Base-by-base conservation (phyloP, 345 rosid species). In the Viola odorata region DNA sequence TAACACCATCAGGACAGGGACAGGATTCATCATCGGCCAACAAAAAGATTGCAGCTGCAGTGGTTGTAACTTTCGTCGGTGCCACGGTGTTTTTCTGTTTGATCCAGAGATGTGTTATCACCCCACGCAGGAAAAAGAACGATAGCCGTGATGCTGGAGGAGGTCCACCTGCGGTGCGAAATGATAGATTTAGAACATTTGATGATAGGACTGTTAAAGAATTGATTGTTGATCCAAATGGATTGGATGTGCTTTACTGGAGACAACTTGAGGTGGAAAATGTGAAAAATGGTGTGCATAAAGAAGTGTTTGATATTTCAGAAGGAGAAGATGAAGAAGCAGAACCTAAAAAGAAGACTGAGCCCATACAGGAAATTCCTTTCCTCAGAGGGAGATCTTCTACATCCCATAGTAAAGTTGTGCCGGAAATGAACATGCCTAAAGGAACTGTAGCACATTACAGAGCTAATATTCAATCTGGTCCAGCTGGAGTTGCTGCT, bases 201-300 rank as follows among this genome's bases (percentile, higher is more conserved):
- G 32, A 23, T 23, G 32, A 75, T 15, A 81, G 82, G 39, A 73
- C 74, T 65, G 47, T 84, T 39, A 76, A 76, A 62, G 89, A 86
- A 6, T 8, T 87, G 71, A 77, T 87, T 8, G 80, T 84, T 32
- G 92, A 91, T 53, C 96, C 87, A 65, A 62, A 87, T 17, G 96
- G 98, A 0, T 70, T 84, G 53, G 96, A 89, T 68, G 91, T 89
- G 58, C 68, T 85, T 60, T 91, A 87, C 41, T 89, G 96, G 96
- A 84, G 76, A 60, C 74, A 73, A 60, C 77, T 81, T 37, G 74
- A 82, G 57, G 76, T 40, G 6, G 77, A 75, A 16, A 72, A 62
- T n/a, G 74, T 51, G 63, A 71, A 42, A 53, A 49, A 32, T 23
- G 64, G 73, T 50, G 75, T 67, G 13, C 60, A 53, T 23, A 79